Conservation (phyloP, 192 early-diverging fungal species). For the Coemansia sp. region DNA sequence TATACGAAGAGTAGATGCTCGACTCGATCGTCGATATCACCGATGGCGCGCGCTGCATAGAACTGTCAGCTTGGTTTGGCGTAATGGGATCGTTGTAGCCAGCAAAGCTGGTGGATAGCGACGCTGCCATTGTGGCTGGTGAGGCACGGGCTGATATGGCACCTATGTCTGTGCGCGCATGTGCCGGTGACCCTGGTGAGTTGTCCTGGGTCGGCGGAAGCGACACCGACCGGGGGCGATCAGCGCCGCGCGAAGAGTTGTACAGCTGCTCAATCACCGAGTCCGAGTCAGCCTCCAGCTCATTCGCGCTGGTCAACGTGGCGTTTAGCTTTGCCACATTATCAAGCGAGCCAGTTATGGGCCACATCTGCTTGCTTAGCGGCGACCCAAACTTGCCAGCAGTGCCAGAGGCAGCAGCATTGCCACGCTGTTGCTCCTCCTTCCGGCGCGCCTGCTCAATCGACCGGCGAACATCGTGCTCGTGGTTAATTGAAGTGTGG, state of each 20-base stretch:
- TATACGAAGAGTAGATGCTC: conserved; percentile 46
- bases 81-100: conserved; percentile 27
- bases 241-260: not conserved
- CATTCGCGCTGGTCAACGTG: not conserved
- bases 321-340: conserved; percentile 13
- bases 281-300: conserved; percentile 7
- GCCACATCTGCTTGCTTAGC: conserved; percentile 48
- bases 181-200: not conserved
- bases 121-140: conserved; percentile 34
- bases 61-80: conserved; percentile 24
- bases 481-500: conserved; percentile 51
- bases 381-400: conserved; percentile 35
- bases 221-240: conserved; percentile 32
- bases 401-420: not conserved
- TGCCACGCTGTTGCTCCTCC: conserved; percentile 26
- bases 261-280: conserved; percentile 15
- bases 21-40: conserved; percentile 55
- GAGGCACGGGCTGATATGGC: conserved; percentile 7
- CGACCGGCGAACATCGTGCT: conserved; percentile 48
- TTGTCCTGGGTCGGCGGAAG: conserved; percentile 20
- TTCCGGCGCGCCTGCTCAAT: conserved; percentile 37
- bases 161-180: no score
- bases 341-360: conserved; percentile 23
- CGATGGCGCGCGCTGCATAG: conserved; percentile 31
- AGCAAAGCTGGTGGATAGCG: conserved; percentile 51